These are phyloP conservation scores for Penicillium lagena DNA, from an alignment of 495 filamentous ascomycete species.

Conservation along the genomic window DNA sequence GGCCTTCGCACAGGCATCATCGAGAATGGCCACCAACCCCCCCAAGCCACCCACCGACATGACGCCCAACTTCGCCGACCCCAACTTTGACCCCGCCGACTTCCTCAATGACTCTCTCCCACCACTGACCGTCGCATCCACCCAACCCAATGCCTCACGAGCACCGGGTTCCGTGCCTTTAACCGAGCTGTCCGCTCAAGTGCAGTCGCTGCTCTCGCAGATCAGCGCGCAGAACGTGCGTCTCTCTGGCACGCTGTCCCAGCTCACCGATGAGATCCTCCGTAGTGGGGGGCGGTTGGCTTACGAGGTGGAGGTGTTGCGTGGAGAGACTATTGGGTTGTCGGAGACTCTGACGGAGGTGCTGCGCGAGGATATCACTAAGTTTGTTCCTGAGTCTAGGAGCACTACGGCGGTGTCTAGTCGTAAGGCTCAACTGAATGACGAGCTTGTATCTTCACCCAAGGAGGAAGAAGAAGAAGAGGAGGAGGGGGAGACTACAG, in stretches of 20 bases:
- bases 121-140: conserved; percentile 35
- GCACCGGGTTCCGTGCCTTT: conserved; percentile 53
- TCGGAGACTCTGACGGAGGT: conserved; percentile 70
- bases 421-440: conserved; percentile 3
- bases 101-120: conserved; percentile 78
- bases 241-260: conserved; percentile 75
- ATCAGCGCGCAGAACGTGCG: conserved; percentile 82
- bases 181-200: conserved; percentile 69
- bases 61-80: conserved; percentile 58
- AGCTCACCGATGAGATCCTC: conserved; percentile 90
- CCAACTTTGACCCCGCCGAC: conserved; percentile 70
- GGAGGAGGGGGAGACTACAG: background rate
- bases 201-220: conserved; percentile 77
- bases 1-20: conserved; percentile 9
- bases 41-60: conserved; percentile 46
- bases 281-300: conserved; percentile 77
- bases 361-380: conserved; percentile 59
- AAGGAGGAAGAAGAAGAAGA: conserved; percentile 2
- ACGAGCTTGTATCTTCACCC: conserved; percentile 1
- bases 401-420: background rate
- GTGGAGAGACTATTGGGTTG: conserved; percentile 74
- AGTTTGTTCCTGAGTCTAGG: conserved; percentile 56
- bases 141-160: conserved; percentile 34
- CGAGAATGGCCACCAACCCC: conserved; percentile 11
- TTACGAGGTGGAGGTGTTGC: conserved; percentile 90